Conservation (phyloP, 164 flowering plant species). For the Umbilicus rupestris region DNA sequence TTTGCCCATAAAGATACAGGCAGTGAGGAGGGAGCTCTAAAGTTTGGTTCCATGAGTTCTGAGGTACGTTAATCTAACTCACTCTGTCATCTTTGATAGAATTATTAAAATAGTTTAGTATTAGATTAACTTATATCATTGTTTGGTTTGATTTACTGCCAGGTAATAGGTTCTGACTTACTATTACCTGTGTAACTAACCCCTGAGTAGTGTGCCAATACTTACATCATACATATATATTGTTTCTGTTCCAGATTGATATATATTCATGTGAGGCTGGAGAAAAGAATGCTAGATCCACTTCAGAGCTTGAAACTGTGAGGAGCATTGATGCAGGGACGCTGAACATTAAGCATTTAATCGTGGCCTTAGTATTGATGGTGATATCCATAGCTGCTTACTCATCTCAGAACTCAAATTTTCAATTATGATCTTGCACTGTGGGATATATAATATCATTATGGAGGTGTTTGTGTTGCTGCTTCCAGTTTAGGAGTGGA, state of each 20-base stretch:
- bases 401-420: constrained; percentile 13
- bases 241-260: constrained; percentile 21
- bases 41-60: constrained; percentile 15
- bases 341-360: constrained; percentile 36
- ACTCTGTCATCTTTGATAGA: neutral
- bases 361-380: constrained; percentile 27
- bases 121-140: neutral
- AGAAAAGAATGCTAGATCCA: constrained; percentile 15
- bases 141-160: neutral
- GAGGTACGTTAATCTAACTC: constrained; percentile 25
- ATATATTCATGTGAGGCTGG: constrained; percentile 16
- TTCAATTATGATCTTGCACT: neutral
- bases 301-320: constrained; percentile 25
- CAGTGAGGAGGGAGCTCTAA: constrained; percentile 18
- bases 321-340: constrained; percentile 53
- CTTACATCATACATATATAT: neutral
- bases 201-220: too few relatives aligned
- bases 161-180: too few relatives aligned
- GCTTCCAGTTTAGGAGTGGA: too few relatives aligned
- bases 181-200: too few relatives aligned
- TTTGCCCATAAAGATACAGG: constrained; percentile 20
- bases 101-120: neutral
- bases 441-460: too few relatives aligned
- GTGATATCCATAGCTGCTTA: constrained; percentile 32
- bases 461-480: too few relatives aligned